Evolutionary conservation across 345 rosid genomes (phyloP).

Genomic region (Erucastrum elatum): DNA sequence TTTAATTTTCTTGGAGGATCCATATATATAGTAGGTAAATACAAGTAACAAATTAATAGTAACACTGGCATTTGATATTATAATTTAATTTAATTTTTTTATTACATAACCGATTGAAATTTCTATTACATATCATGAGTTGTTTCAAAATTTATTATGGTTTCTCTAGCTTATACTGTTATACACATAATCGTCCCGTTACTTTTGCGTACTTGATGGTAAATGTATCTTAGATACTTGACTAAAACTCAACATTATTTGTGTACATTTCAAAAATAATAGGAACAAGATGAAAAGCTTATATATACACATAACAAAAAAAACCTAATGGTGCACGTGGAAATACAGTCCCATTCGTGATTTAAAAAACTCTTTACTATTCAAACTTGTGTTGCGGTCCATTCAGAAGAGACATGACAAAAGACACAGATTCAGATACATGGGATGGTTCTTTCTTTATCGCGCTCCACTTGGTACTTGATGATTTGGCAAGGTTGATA

Average conservation of each 20-base stretch:
- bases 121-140: not conserved
- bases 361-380: not conserved
- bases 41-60: not conserved
- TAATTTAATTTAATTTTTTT: not conserved
- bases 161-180: not conserved
- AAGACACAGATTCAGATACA: slow-evolving; percentile 26
- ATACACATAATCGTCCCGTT: not conserved
- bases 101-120: not conserved
- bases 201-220: slow-evolving; percentile 9
- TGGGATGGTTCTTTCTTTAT: slow-evolving; percentile 18
- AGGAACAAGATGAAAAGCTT: not conserved
- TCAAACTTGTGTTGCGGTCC: slow-evolving; percentile 12
- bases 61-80: not conserved
- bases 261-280: not conserved
- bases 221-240: not conserved
- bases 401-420: not conserved
- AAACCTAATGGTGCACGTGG: not conserved
- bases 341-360: not conserved
- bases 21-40: not conserved
- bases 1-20: not conserved
- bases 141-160: not conserved
- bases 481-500: slow-evolving; percentile 19
- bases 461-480: slow-evolving; percentile 26
- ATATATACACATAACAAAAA: no score
- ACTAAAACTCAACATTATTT: not conserved